phyloP scores from a whole-genome alignment of 192 early-diverging fungal species.

The Podila epicladia region DNA sequence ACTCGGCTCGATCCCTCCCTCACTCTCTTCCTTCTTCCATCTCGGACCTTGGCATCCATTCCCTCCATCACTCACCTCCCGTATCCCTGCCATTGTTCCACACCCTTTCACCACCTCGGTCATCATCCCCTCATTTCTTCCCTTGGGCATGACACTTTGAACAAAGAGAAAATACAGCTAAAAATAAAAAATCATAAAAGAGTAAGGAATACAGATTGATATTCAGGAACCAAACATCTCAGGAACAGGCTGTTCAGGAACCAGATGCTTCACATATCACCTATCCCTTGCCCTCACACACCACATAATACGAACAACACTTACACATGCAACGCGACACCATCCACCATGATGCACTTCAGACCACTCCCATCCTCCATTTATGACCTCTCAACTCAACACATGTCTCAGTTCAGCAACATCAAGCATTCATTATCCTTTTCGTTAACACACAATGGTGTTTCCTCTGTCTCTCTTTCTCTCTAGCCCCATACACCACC shows the following conservation, averaged over 20 bases:
- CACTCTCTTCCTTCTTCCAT: not conserved
- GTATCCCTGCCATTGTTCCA: not conserved
- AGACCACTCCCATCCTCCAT: too few relatives aligned
- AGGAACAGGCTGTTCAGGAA: not conserved
- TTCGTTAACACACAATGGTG: too few relatives aligned
- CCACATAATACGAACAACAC: too few relatives aligned
- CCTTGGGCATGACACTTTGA: conserved; percentile 1
- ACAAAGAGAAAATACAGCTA: not conserved
- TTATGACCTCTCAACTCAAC: too few relatives aligned
- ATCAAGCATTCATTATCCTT: too few relatives aligned
- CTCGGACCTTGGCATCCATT: not conserved
- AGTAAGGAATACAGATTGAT: not conserved
- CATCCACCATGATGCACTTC: too few relatives aligned
- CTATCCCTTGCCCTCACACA: not conserved
- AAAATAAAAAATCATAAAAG: not conserved
- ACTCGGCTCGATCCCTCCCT: not conserved
- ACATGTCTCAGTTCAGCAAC: too few relatives aligned
- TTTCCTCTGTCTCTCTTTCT: not conserved
- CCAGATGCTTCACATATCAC: not conserved
- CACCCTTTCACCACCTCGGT: not conserved
- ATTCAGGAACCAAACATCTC: conserved; percentile 2
- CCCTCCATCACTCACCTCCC: not conserved
- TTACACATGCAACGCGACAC: too few relatives aligned
- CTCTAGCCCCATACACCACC: not conserved
- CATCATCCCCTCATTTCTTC: not conserved